phyloP scores from a whole-genome alignment of 2,329 filamentous ascomycete species.

The Ophioceras dolichostomum region DNA sequence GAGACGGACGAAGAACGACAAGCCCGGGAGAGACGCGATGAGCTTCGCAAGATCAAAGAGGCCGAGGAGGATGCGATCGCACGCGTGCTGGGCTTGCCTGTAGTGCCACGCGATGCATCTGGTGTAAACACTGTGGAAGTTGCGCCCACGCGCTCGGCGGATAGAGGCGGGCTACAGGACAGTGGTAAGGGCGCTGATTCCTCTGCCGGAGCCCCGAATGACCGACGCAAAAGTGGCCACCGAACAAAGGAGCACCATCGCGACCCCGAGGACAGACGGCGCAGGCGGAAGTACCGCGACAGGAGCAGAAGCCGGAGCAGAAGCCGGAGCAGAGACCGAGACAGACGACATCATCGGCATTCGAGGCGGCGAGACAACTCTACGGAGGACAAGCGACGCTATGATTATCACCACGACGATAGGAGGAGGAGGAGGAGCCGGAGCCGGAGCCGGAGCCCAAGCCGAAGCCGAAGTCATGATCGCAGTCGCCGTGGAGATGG shows the following conservation, averaged over 20 bases:
- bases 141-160: not conserved
- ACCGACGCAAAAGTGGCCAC: not conserved
- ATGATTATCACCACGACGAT: slow-evolving; percentile 3
- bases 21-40: slow-evolving; percentile 56
- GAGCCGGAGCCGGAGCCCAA: not conserved
- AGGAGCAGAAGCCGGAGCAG: slow-evolving; percentile 7
- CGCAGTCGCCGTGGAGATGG: no score
- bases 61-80: slow-evolving; percentile 88
- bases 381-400: not conserved
- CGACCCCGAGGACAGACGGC: not conserved
- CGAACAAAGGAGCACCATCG: not conserved
- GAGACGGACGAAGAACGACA: slow-evolving; percentile 47
- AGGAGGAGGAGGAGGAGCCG: slow-evolving; percentile 11
- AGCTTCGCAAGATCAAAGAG: slow-evolving; percentile 74
- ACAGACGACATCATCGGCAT: slow-evolving; percentile 7
- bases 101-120: not conserved
- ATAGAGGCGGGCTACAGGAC: not conserved
- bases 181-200: not conserved
- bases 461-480: no score
- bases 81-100: slow-evolving; percentile 61
- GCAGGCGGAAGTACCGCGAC: not conserved
- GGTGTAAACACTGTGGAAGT: not conserved
- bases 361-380: slow-evolving; percentile 2
- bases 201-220: not conserved
- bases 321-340: slow-evolving; percentile 8